Conservation (phyloP, 1,139 yeast species). For the Chernovozyma aurita region DNA sequence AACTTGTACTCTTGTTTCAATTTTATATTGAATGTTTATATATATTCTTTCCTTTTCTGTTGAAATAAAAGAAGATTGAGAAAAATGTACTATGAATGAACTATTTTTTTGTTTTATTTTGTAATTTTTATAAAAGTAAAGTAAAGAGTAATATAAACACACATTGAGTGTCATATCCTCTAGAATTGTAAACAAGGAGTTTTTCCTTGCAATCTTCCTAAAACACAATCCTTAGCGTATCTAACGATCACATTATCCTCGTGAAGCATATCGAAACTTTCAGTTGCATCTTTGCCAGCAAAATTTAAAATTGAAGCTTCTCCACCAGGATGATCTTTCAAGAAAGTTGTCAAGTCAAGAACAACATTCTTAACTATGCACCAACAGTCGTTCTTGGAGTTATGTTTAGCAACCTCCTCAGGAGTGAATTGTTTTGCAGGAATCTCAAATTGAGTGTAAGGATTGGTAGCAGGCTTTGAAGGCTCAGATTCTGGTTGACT, state of each 20-base stretch:
- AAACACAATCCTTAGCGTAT: slow-evolving; percentile 43
- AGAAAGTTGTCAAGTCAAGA: slow-evolving; percentile 75
- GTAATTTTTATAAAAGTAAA: too few relatives aligned
- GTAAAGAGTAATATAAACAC: too few relatives aligned
- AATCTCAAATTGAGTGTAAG: slow-evolving; percentile 19
- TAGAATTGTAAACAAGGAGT: slow-evolving; percentile 33
- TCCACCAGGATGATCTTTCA: slow-evolving; percentile 89
- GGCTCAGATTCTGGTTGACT: not conserved
- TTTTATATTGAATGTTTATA: not conserved
- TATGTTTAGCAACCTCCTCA: slow-evolving; percentile 64
- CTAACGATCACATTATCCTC: slow-evolving; percentile 50
- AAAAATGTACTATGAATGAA: slow-evolving; percentile 4
- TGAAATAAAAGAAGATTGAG: slow-evolving; percentile 3
- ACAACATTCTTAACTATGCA: slow-evolving; percentile 80
- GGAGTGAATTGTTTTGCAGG: slow-evolving; percentile 42
- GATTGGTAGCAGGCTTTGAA: slow-evolving; percentile 2
- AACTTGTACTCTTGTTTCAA: slow-evolving; percentile 2
- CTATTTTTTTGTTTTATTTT: slow-evolving; percentile 5
- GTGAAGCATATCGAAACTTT: slow-evolving; percentile 63
- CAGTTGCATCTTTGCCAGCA: slow-evolving; percentile 92
- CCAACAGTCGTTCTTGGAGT: slow-evolving; percentile 72
- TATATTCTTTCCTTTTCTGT: not conserved
- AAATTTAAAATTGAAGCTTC: slow-evolving; percentile 62
- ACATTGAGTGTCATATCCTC: too few relatives aligned
- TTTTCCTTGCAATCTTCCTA: slow-evolving; percentile 48